Evolutionary conservation across 2,329 filamentous ascomycete genomes (phyloP).

Genomic region (Elsinoe batatas): DNA sequence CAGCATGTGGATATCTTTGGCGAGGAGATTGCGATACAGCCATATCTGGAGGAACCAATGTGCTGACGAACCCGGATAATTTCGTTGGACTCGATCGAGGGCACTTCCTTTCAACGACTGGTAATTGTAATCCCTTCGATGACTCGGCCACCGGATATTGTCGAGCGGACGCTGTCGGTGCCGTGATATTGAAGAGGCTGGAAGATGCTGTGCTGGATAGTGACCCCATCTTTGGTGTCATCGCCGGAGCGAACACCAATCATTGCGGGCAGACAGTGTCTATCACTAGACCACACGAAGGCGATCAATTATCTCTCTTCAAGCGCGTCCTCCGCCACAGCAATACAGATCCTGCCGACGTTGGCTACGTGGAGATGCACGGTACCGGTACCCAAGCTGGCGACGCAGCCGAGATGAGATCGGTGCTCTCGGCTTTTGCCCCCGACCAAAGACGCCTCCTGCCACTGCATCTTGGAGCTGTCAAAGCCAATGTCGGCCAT

Average conservation of each 20-base stretch:
- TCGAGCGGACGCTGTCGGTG: slow-evolving; percentile 22
- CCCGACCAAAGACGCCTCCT: slow-evolving; percentile 12
- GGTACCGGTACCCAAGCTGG: slow-evolving; percentile 28
- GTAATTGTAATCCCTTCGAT: slow-evolving; percentile 21
- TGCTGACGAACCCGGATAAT: slow-evolving; percentile 22
- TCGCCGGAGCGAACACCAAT: slow-evolving; percentile 20
- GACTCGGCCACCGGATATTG: slow-evolving; percentile 23
- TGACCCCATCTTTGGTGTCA: slow-evolving; percentile 23
- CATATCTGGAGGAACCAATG: slow-evolving; percentile 22
- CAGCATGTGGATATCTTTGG: slow-evolving; percentile 23
- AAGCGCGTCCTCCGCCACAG: slow-evolving; percentile 18
- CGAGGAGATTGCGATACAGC: slow-evolving; percentile 22
- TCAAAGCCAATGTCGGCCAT: slow-evolving; percentile 25
- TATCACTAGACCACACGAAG: slow-evolving; percentile 22
- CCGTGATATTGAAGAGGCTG: slow-evolving; percentile 24
- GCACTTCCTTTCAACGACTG: slow-evolving; percentile 19
- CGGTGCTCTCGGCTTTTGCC: slow-evolving; percentile 18
- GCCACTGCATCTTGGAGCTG: slow-evolving; percentile 20
- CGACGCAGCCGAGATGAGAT: slow-evolving; percentile 23
- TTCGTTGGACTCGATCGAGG: slow-evolving; percentile 21
- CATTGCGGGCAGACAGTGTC: slow-evolving; percentile 21
- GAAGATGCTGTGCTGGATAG: slow-evolving; percentile 26
- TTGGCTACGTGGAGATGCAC: slow-evolving; percentile 25
- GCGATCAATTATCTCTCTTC: slow-evolving; percentile 16
- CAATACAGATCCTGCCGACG: slow-evolving; percentile 19